Evolutionary conservation across 2,329 filamentous ascomycete species (phyloP).

Genomic region (Trichoderma koningii): DNA sequence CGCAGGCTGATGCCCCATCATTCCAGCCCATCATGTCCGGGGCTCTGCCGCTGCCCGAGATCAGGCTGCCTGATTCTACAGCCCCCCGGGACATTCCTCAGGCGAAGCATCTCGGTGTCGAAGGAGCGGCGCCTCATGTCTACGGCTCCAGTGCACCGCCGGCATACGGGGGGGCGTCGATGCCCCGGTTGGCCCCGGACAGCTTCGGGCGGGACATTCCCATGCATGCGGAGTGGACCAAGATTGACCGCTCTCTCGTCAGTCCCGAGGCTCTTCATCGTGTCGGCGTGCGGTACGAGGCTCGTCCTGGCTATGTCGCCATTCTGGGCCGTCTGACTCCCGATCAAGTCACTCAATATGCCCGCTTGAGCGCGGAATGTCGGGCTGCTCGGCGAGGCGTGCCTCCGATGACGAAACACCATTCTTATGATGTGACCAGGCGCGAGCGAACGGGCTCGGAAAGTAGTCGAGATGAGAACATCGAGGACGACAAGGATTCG

Average conservation of each 20-base stretch:
- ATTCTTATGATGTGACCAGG: slow-evolving; percentile 3
- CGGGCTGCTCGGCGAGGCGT: slow-evolving; percentile 44
- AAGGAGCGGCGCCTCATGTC: slow-evolving; percentile 30
- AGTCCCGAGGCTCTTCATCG: slow-evolving; percentile 57
- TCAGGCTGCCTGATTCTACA: slow-evolving; percentile 41
- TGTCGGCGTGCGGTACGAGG: slow-evolving; percentile 60
- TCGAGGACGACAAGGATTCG: slow-evolving; percentile 38
- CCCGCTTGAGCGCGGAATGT: slow-evolving; percentile 51
- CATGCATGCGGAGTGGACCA: slow-evolving; percentile 60
- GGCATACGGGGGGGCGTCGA: slow-evolving; percentile 40
- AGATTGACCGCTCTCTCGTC: slow-evolving; percentile 54
- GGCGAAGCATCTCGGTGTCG: slow-evolving; percentile 36
- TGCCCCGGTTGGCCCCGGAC: slow-evolving; percentile 55
- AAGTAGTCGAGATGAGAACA: slow-evolving; percentile 40
- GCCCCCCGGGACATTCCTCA: slow-evolving; percentile 46
- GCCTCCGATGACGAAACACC: slow-evolving; percentile 26
- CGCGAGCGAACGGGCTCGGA: slow-evolving; percentile 38
- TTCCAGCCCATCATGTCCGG: slow-evolving; percentile 41
- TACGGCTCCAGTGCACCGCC: slow-evolving; percentile 33
- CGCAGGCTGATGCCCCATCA: slow-evolving; percentile 39
- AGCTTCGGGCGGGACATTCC: slow-evolving; percentile 58
- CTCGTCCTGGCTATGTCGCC: slow-evolving; percentile 60
- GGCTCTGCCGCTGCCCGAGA: slow-evolving; percentile 30
- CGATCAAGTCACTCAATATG: slow-evolving; percentile 55
- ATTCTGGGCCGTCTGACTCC: slow-evolving; percentile 57